A percentile compares a stretch with the other conserved stretches of the same genome.
These are phyloP conservation scores for Cinnamomum chago DNA, from an alignment of 164 flowering plant species.

Conservation along the genomic window DNA sequence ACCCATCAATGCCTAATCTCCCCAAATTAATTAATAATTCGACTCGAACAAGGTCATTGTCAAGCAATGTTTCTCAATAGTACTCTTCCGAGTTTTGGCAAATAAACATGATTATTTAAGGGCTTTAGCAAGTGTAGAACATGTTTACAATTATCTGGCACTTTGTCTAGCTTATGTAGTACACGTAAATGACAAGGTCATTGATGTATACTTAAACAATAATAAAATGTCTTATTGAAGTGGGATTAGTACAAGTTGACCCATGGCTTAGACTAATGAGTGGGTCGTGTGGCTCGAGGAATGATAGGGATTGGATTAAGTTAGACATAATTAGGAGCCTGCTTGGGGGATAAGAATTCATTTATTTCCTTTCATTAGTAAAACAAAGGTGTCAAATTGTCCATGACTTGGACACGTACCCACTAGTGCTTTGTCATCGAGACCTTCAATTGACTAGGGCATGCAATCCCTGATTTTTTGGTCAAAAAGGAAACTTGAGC, in stretches of 20 bases:
- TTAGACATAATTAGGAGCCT: background rate
- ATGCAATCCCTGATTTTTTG: background rate
- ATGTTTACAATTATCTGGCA: slow-evolving; percentile 24
- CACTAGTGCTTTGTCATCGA: slow-evolving; percentile 19
- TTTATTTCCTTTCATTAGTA: background rate
- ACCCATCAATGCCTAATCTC: background rate
- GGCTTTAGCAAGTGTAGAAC: slow-evolving; percentile 22
- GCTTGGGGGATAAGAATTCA: background rate
- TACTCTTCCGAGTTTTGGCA: background rate
- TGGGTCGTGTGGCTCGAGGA: slow-evolving; percentile 48
- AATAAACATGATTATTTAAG: slow-evolving; percentile 1
- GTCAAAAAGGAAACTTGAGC: background rate
- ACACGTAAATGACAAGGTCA: slow-evolving; percentile 1
- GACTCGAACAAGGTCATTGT: background rate
- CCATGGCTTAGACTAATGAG: background rate
- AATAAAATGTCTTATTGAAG: slow-evolving; percentile 15
- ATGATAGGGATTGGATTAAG: slow-evolving; percentile 7
- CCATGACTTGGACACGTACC: background rate
- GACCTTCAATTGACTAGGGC: slow-evolving; percentile 28
- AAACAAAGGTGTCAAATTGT: background rate
- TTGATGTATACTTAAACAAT: slow-evolving; percentile 1
- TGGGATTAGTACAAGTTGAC: slow-evolving; percentile 21
- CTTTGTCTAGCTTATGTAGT: slow-evolving; percentile 21
- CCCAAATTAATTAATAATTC: background rate
- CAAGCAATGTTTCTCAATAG: background rate